These are phyloP conservation scores for Xylaria longipes DNA, from an alignment of 495 filamentous ascomycete genomes.

Conservation along the genomic window DNA sequence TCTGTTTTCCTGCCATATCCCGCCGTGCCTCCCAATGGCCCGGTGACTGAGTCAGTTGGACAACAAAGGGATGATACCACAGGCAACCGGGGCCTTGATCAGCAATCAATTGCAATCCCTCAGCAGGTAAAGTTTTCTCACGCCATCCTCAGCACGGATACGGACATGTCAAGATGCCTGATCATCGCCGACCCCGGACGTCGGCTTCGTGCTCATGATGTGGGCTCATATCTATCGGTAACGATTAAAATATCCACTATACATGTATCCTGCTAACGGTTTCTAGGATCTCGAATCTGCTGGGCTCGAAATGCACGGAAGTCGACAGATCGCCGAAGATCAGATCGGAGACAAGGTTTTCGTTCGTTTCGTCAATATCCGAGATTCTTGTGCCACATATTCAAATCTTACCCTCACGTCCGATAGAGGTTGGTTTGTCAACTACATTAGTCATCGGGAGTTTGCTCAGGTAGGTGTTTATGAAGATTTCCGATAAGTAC, in stretches of 20 bases:
- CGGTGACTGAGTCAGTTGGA: conserved; percentile 32
- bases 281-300: conserved; percentile 43
- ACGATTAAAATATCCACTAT: neutral
- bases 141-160: conserved; percentile 44
- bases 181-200: conserved; percentile 39
- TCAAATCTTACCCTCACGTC: conserved; percentile 48
- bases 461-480: conserved; percentile 43
- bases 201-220: conserved; percentile 36
- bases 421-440: conserved; percentile 55
- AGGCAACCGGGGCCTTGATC: neutral
- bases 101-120: neutral
- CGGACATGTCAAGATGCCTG: conserved; percentile 48
- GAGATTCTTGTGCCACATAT: conserved; percentile 58
- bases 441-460: conserved; percentile 55
- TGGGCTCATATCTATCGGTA: conserved; percentile 49
- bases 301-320: conserved; percentile 39
- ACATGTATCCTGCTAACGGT: neutral
- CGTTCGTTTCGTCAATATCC: conserved; percentile 63
- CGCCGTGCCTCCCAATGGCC: conserved; percentile 34
- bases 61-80: conserved; percentile 19
- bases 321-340: conserved; percentile 35
- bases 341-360: conserved; percentile 48
- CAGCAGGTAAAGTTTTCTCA: conserved; percentile 25
- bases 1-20: conserved; percentile 49
- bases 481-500: neutral